Evolutionary conservation across 331 rosid genomes (phyloP).

Genomic region (Acacia concinna): DNA sequence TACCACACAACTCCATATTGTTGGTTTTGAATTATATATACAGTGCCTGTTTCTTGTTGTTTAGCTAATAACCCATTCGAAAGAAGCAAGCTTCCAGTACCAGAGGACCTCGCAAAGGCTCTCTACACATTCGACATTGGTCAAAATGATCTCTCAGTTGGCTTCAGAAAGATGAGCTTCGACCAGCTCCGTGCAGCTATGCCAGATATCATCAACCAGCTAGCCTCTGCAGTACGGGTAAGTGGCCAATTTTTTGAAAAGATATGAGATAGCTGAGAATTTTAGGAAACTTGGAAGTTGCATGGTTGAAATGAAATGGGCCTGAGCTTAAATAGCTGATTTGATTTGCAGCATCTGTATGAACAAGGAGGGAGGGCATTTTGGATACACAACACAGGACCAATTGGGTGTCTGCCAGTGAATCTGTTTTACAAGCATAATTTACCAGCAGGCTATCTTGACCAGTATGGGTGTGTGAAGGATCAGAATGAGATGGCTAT

Average conservation of each 20-base stretch:
- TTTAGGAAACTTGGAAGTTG: not conserved
- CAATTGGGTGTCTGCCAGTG: conserved; percentile 83
- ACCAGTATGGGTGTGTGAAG: conserved; percentile 66
- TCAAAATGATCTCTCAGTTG: conserved; percentile 87
- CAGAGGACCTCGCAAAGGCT: conserved; percentile 81
- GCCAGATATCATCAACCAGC: conserved; percentile 75
- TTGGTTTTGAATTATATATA: not conserved
- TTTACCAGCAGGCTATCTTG: conserved; percentile 63
- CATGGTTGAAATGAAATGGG: not conserved
- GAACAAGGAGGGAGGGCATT: conserved; percentile 81
- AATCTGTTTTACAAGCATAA: conserved; percentile 68
- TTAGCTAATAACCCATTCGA: conserved; percentile 57
- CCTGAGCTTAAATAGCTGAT: not conserved
- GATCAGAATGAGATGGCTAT: conserved; percentile 66
- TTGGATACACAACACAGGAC: conserved; percentile 97
- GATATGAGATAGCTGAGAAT: not conserved
- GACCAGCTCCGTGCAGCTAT: conserved; percentile 67
- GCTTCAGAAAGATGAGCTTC: conserved; percentile 65
- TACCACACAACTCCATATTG: not conserved
- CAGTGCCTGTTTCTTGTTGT: conserved; percentile 24
- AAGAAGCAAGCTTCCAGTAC: conserved; percentile 66
- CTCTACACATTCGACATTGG: conserved; percentile 92
- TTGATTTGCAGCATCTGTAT: conserved; percentile 58
- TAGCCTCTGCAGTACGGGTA: conserved; percentile 79
- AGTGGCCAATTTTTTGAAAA: conserved; percentile 17